These are phyloP conservation scores for Amyloporia xantha DNA, from an alignment of 768 basidiomycete species.

Conservation along the genomic window DNA sequence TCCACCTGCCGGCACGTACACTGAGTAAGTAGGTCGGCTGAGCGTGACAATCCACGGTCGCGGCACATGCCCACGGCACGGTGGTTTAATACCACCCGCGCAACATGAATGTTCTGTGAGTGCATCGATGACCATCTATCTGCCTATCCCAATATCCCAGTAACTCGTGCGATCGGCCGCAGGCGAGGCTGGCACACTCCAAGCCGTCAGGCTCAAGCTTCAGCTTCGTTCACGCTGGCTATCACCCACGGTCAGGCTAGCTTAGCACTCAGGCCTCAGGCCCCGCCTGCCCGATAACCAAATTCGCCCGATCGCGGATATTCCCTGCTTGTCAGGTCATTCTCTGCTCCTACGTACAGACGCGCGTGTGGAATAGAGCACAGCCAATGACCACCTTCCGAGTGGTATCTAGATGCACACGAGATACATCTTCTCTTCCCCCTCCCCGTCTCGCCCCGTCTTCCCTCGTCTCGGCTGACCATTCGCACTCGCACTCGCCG, in stretches of 20 bases:
- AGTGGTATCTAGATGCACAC: not conserved
- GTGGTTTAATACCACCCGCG: not conserved
- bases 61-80: not conserved
- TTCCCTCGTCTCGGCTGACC: not conserved
- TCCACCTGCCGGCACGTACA: not conserved
- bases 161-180: no score
- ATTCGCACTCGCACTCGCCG: not conserved
- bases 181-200: no score
- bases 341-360: not conserved
- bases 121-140: no score
- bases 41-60: not conserved
- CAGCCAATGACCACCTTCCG: not conserved
- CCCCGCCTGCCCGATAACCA: no score
- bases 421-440: not conserved
- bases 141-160: no score
- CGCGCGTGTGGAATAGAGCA: not conserved
- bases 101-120: not conserved
- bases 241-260: no score
- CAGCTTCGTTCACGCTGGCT: not conserved
- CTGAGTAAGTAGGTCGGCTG: not conserved
- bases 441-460: not conserved
- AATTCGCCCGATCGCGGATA: constrained; percentile 2
- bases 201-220: not conserved
- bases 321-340: not conserved
- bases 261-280: no score